Percentiles rank a stretch among this genome's conserved stretches.
Evolutionary conservation across 345 rosid genomes (phyloP).

Genomic region (Populus pruinosa): DNA sequence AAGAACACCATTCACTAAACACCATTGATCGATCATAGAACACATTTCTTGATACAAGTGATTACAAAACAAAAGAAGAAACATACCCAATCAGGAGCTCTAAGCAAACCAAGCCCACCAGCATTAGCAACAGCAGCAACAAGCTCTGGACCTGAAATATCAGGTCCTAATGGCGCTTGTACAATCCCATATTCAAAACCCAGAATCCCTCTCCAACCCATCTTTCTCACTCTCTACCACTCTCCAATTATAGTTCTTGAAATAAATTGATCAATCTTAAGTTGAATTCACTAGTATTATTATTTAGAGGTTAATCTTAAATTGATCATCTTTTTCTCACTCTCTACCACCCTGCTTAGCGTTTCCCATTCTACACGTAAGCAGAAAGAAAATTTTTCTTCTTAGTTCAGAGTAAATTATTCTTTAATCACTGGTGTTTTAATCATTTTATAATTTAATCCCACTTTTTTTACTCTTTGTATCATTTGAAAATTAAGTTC

Average conservation of each 20-base stretch:
- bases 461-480: too few species aligned
- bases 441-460: too few species aligned
- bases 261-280: not conserved
- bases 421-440: too few species aligned
- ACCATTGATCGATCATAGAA: not conserved
- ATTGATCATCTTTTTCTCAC: too few species aligned
- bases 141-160: slow-evolving; percentile 81
- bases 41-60: not conserved
- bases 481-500: too few species aligned
- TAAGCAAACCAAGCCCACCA: slow-evolving; percentile 77
- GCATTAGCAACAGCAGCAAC: slow-evolving; percentile 90
- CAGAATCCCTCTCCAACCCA: slow-evolving; percentile 80
- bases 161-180: slow-evolving; percentile 89
- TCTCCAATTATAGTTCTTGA: not conserved
- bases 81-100: slow-evolving; percentile 82
- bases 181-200: slow-evolving; percentile 77
- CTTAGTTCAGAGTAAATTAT: too few species aligned
- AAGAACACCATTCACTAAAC: not conserved
- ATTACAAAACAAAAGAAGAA: not conserved
- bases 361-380: too few species aligned
- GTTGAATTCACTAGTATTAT: not conserved
- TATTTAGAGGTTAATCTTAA: not conserved
- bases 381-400: too few species aligned
- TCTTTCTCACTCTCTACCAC: slow-evolving; percentile 14
- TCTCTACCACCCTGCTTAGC: not conserved